Base-by-base conservation (phyloP, 495 filamentous ascomycete species). In the Xylaria intraflava region DNA sequence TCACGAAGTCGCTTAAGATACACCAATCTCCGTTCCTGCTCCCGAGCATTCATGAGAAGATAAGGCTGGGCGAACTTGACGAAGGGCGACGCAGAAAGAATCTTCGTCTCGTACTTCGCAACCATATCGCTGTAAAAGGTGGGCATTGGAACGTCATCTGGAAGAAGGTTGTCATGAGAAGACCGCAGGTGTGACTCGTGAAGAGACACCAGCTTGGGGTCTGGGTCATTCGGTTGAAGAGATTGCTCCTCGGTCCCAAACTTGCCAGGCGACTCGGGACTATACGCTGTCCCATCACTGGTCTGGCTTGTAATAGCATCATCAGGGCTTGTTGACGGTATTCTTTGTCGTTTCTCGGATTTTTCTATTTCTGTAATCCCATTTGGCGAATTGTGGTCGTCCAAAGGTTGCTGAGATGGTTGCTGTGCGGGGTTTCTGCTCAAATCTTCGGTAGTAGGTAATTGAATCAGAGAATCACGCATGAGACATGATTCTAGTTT, bases 401-500 rank as follows among this genome's bases (percentile, higher is more conserved):
- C 65, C 0, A 62, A 60, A 5, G 58, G 40, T 45, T 68, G 51
- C 23, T 39, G 62, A 23, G 62, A 60, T 2, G 57, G 42, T 45
- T 67, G 51, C 23, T 53, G 64, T 19, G 62, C 61, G n/a, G 70
- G 57, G 33, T 61, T 55, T 10, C 58, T 55, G 20, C 61, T 61
- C 19, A 64, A 35, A 36, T 73, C 64, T 17, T 82, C 70, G 5
- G 82, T 75, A 2, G 85, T 81, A 11, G 94, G 91, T 42, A 96
- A 85, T 51, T 91, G 78, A 22, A 94, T 87, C 65, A 89, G 95
- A 59, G 96, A 91, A 70, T 99, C 94, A 46, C 91, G 81, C 87
- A 99, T 93, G 42, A 99, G 69, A 62, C 84, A 95, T 1, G 94
- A 96, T 69, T 99, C 94, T 7, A 99, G 79, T 65, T 93, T 96